Percentiles rank a stretch among this genome's conserved stretches.
These are phyloP conservation scores for Zelopaecilomyces penicillatus DNA, from an alignment of 2,329 filamentous ascomycete species.

Conservation along the genomic window DNA sequence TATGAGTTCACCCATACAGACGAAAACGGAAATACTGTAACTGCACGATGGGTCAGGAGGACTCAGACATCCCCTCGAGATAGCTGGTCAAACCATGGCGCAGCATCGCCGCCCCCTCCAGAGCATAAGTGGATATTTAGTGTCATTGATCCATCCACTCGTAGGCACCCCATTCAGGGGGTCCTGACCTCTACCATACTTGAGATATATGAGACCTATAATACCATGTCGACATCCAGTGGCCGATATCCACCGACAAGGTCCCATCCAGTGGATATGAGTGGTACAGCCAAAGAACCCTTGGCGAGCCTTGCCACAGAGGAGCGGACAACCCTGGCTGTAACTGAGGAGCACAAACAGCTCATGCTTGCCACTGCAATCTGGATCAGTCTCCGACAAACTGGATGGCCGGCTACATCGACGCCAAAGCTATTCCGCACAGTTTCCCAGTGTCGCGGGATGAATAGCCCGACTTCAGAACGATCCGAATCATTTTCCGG, in stretches of 20 bases:
- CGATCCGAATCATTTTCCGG: conserved; percentile 11
- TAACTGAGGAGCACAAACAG: conserved; percentile 25
- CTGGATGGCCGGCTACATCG: conserved; percentile 25
- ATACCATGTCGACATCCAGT: conserved; percentile 42
- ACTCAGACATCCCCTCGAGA: conserved; percentile 14
- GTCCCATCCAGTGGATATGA: conserved; percentile 18
- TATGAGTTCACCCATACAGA: conserved; percentile 60
- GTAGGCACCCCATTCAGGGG: conserved; percentile 68
- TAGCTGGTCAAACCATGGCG: conserved; percentile 11
- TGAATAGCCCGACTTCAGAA: conserved; percentile 5
- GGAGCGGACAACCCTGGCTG: conserved; percentile 21
- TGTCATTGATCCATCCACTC: conserved; percentile 59
- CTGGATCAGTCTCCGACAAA: conserved; percentile 29
- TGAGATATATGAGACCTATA: conserved; percentile 62
- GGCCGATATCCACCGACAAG: conserved; percentile 40
- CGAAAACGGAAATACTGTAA: conserved; percentile 47
- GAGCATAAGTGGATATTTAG: conserved; percentile 66
- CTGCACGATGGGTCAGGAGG: conserved; percentile 61
- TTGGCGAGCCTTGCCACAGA: conserved; percentile 15
- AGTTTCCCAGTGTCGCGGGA: conserved; percentile 17
- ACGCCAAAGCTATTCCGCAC: conserved; percentile 20
- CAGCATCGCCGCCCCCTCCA: conserved; percentile 16
- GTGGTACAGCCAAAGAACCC: conserved; percentile 12
- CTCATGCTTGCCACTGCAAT: conserved; percentile 31
- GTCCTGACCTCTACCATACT: conserved; percentile 55